Base-by-base conservation (phyloP, 495 filamentous ascomycete genomes). In the Daldinia loculata region DNA sequence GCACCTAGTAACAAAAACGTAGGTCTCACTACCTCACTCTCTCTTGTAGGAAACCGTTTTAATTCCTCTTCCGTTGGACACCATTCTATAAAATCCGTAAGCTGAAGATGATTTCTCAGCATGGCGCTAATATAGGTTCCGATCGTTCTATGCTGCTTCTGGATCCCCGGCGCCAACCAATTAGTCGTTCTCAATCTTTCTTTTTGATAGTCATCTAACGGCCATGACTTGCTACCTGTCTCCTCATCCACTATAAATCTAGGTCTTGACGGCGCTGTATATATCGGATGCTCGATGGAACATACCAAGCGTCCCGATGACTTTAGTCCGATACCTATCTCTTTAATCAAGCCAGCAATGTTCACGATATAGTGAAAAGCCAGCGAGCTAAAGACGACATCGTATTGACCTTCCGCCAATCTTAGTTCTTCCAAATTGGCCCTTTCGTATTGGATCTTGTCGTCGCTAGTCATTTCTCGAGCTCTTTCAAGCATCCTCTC, bases 231-330 rank as follows among this genome's bases (percentile, higher is more conserved):
- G 0, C 61, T 39, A 0, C 59, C 70, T 14, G 61, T 68, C 22
- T 72, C 68, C 32, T 63, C 38, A 48, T 80, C 72, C 15, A 67
- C 29, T 6, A 76, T 50, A 26, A 78, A 68, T 14, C 55, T 56
- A 8, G 70, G 75, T 12, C 60, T 71, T 0, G 69, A 67, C 30
- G 81, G 80, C 11, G 80, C 78, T 55, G 80, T 79, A 48, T 73
- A 78, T 45, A 81, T 75, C 8, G 79, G 79, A 56, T 83, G 81
- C 56, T 81, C 79, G 15, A 81, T 63, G 0, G 77, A 79, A 55
- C 79, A 82, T 17, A 79, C 74, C 7, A 82, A 70, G 2, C 56
- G 64, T 4, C 75, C 80, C 1, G 76, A 77, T 6, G 79, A 55
- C 30, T 69, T 68, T 14, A 81, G 61, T 34, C 70, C 69, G 30